phyloP scores from a whole-genome alignment of 2,329 filamentous ascomycete genomes.

The Penicillium vulpinum region DNA sequence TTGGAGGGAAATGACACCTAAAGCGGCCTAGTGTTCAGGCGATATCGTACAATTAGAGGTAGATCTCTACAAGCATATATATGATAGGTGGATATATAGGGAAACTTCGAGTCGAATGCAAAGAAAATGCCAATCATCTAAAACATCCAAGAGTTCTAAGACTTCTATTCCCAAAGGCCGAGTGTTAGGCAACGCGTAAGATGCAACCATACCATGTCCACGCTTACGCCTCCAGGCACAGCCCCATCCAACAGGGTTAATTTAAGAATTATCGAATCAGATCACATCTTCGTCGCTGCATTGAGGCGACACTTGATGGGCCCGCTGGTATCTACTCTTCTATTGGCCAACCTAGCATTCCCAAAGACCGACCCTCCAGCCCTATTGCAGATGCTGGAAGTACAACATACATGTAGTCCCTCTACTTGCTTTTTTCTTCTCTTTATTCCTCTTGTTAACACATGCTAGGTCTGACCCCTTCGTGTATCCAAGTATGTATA shows the following conservation, averaged over 20 bases:
- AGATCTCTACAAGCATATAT: not conserved
- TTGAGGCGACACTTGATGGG: not conserved
- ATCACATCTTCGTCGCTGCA: not conserved
- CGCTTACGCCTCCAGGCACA: not conserved
- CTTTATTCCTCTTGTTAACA: no score
- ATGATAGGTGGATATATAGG: not conserved
- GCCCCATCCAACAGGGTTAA: constrained; percentile 4
- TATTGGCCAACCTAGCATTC: constrained; percentile 6
- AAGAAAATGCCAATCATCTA: not conserved
- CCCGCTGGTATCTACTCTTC: not conserved
- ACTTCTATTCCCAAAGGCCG: not conserved
- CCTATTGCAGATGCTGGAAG: not conserved
- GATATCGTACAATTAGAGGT: not conserved
- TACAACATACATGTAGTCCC: not conserved
- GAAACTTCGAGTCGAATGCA: not conserved
- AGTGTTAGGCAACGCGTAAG: not conserved
- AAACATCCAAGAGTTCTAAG: not conserved
- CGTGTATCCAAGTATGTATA: not conserved
- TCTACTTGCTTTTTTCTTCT: no score
- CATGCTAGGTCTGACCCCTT: not conserved
- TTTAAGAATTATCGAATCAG: not conserved
- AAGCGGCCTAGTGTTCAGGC: constrained; percentile 10
- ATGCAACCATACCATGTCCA: not conserved
- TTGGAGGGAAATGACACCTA: not conserved
- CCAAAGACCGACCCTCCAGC: not conserved